Percentiles rank a stretch among this genome's conserved stretches.
These are phyloP conservation scores for Friedmanniomyces simplex DNA, from an alignment of 495 filamentous ascomycete genomes.

Conservation along the genomic window DNA sequence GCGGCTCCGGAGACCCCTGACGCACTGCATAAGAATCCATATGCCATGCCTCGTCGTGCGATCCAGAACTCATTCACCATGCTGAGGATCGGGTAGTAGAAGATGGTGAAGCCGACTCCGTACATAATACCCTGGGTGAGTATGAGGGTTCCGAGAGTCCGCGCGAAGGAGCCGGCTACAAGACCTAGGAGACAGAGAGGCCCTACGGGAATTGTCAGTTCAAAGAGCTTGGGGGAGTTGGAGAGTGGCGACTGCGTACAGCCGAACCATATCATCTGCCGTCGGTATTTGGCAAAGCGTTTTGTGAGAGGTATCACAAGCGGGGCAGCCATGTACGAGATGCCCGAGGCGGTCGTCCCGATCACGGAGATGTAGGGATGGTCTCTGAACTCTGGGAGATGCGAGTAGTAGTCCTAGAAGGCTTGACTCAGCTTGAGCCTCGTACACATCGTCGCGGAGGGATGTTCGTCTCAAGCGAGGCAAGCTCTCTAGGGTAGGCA, in stretches of 20 bases:
- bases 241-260: background rate
- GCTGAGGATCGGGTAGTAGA: slow-evolving; percentile 30
- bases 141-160: slow-evolving; percentile 25
- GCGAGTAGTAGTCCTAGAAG: slow-evolving; percentile 30
- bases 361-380: slow-evolving; percentile 28
- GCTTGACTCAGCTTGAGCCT: too few relatives aligned
- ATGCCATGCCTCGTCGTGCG: slow-evolving; percentile 12
- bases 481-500: too few relatives aligned
- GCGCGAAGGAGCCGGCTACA: slow-evolving; percentile 29
- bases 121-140: slow-evolving; percentile 33
- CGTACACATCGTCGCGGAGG: too few relatives aligned
- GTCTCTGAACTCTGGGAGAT: slow-evolving; percentile 25
- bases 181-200: slow-evolving; percentile 20
- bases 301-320: slow-evolving; percentile 24
- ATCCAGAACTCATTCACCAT: slow-evolving; percentile 17
- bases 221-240: background rate
- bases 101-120: slow-evolving; percentile 30
- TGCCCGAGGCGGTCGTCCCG: slow-evolving; percentile 27
- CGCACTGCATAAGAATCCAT: slow-evolving; percentile 10
- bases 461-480: too few relatives aligned
- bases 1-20: slow-evolving; percentile 9
- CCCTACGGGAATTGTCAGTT: slow-evolving; percentile 4
- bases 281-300: slow-evolving; percentile 24
- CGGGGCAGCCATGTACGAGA: slow-evolving; percentile 28
- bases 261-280: slow-evolving; percentile 26